Conservation (phyloP, 2,329 filamentous ascomycete genomes). For the Corniculantispora saksenae region DNA sequence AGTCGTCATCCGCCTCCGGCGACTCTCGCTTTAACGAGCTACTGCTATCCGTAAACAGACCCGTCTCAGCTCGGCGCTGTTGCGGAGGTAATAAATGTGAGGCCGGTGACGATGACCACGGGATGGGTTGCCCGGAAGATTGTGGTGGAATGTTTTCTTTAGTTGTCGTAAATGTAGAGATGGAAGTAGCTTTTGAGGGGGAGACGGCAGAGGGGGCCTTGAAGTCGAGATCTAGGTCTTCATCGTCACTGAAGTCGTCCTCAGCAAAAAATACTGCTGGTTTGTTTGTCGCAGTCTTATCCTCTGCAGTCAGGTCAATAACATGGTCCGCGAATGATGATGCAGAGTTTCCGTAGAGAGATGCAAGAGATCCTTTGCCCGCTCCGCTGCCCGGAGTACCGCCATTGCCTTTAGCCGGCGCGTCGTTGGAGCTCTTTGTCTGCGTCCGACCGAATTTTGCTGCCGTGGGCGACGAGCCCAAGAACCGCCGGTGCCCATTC, state of each 20-base stretch:
- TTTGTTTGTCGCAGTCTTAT: constrained; percentile 29
- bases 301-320: constrained; percentile 38
- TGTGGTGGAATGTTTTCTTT: constrained; percentile 31
- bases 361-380: constrained; percentile 36
- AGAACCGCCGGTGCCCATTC: constrained; percentile 36
- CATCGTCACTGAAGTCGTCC: constrained; percentile 85
- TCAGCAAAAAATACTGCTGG: constrained; percentile 64
- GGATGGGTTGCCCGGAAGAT: constrained; percentile 43
- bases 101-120: constrained; percentile 72
- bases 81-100: constrained; percentile 47
- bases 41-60: constrained; percentile 24
- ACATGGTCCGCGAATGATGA: constrained; percentile 44
- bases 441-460: constrained; percentile 26
- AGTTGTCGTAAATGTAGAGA: constrained; percentile 23
- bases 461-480: constrained; percentile 41
- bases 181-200: constrained; percentile 26
- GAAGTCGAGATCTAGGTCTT: constrained; percentile 70
- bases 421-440: constrained; percentile 6
- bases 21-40: constrained; percentile 46
- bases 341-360: constrained; percentile 46
- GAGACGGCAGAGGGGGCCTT: constrained; percentile 57
- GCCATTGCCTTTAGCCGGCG: background rate
- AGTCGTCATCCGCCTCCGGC: constrained; percentile 31
- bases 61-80: constrained; percentile 22
- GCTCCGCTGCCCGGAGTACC: constrained; percentile 4